Percentiles rank a stretch among this genome's conserved stretches.
These are phyloP conservation scores for Oryza meyeriana DNA, from an alignment of 176 grass and related monocot species.

Conservation along the genomic window DNA sequence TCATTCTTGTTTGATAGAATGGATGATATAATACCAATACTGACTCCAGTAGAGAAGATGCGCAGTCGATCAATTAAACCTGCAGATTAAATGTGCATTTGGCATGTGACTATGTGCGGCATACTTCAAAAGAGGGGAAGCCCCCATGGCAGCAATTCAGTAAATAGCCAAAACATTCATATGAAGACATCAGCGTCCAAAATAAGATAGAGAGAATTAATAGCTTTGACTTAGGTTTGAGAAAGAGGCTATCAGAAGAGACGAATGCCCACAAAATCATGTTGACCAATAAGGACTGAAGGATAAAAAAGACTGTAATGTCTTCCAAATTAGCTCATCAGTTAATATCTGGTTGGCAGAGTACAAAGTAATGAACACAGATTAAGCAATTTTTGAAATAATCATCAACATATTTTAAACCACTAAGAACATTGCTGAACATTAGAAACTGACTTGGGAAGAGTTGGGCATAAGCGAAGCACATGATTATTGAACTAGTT, in stretches of 20 bases:
- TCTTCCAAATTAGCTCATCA: not conserved
- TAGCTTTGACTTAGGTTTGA: not conserved
- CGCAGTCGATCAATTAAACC: conserved; percentile 49
- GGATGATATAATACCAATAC: conserved; percentile 64
- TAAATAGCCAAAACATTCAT: conserved; percentile 18
- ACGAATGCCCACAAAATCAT: not conserved
- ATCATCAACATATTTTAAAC: not conserved
- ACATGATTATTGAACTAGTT: not conserved
- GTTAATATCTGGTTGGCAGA: not conserved
- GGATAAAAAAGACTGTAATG: not conserved
- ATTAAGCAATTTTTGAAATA: not conserved
- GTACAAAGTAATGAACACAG: not conserved
- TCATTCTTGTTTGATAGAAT: conserved; percentile 75
- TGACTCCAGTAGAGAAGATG: conserved; percentile 63
- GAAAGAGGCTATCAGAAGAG: not conserved
- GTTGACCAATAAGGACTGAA: not conserved
- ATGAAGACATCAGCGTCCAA: conserved; percentile 15
- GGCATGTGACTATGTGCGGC: conserved; percentile 8
- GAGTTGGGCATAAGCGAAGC: not conserved
- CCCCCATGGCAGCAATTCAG: not conserved
- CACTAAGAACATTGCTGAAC: not conserved
- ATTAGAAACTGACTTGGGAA: conserved; percentile 10
- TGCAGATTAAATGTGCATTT: conserved; percentile 40
- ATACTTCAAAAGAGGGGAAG: not conserved
- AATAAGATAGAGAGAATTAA: not conserved